phyloP scores from a whole-genome alignment of 2,329 filamentous ascomycete species.

The Monilinia aucupariae region DNA sequence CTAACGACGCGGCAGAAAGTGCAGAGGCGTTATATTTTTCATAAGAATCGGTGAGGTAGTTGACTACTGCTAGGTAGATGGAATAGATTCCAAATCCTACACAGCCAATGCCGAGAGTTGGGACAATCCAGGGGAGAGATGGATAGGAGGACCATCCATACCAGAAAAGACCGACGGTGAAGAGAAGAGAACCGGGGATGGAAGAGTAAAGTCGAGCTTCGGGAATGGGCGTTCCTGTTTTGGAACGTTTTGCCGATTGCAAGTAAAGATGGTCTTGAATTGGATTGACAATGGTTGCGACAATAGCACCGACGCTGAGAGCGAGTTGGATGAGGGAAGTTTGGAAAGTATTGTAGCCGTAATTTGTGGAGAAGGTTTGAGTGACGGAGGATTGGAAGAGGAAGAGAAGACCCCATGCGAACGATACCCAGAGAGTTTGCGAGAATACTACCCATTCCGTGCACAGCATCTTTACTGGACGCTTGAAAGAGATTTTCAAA shows the following conservation, averaged over 20 bases:
- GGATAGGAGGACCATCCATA: conserved; percentile 46
- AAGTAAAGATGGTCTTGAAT: conserved; percentile 16
- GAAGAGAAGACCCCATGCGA: conserved; percentile 18
- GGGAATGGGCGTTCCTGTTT: conserved; percentile 38
- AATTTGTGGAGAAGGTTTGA: conserved; percentile 55
- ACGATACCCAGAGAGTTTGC: conserved; percentile 57
- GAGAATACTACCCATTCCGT: conserved; percentile 56
- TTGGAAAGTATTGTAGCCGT: conserved; percentile 54
- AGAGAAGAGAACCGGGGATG: conserved; percentile 64
- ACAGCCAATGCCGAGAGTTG: not conserved
- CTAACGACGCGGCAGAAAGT: not conserved
- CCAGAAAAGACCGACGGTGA: conserved; percentile 72
- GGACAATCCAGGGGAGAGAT: conserved; percentile 8
- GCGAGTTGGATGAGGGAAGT: conserved; percentile 28
- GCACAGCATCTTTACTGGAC: conserved; percentile 41
- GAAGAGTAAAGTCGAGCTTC: conserved; percentile 76
- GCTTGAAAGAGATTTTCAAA: conserved; percentile 15
- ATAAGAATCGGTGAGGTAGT: conserved; percentile 10
- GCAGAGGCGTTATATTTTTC: conserved; percentile 9
- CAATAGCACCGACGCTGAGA: conserved; percentile 16
- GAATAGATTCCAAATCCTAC: conserved; percentile 5
- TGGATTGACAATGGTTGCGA: conserved; percentile 16
- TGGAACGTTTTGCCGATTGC: conserved; percentile 12
- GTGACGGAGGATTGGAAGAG: conserved; percentile 41
- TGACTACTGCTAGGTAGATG: conserved; percentile 4